Evolutionary conservation across 495 filamentous ascomycete genomes (phyloP).

Genomic region (Penicillium crystallinum): DNA sequence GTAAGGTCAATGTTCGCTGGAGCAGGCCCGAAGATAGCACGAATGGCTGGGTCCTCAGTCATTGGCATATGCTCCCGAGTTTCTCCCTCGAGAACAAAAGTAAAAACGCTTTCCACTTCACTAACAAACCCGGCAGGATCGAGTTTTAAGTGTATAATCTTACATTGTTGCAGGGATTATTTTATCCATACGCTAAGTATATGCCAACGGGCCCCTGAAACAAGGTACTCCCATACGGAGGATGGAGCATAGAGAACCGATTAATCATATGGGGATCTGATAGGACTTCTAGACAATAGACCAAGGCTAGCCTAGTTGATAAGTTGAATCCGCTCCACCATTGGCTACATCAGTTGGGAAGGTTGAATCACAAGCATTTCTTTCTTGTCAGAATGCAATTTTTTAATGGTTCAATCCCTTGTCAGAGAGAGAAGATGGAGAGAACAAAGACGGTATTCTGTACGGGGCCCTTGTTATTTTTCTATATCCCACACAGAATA

Average conservation of each 20-base stretch:
- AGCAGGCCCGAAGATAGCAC: conserved; percentile 21
- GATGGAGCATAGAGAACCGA: neutral
- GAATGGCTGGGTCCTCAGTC: conserved; percentile 16
- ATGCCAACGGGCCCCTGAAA: neutral
- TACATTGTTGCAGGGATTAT: neutral
- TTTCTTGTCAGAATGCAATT: no score
- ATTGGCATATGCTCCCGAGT: neutral
- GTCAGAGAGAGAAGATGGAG: no score
- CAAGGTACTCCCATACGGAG: neutral
- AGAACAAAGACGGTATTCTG: no score
- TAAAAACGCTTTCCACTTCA: no score
- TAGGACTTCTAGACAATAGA: neutral
- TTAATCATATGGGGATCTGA: neutral
- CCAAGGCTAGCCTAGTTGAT: neutral
- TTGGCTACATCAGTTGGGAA: no score
- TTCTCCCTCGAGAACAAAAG: neutral
- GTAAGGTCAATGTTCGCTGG: conserved; percentile 19
- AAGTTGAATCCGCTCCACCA: no score
- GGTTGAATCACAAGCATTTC: no score
- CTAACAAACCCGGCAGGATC: neutral
- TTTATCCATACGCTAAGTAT: no score
- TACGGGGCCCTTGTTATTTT: no score
- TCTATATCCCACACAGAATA: no score
- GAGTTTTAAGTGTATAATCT: neutral
- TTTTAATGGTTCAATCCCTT: no score